These are phyloP conservation scores for Hypoxylon trugodes DNA, from an alignment of 495 filamentous ascomycete species.

Conservation along the genomic window DNA sequence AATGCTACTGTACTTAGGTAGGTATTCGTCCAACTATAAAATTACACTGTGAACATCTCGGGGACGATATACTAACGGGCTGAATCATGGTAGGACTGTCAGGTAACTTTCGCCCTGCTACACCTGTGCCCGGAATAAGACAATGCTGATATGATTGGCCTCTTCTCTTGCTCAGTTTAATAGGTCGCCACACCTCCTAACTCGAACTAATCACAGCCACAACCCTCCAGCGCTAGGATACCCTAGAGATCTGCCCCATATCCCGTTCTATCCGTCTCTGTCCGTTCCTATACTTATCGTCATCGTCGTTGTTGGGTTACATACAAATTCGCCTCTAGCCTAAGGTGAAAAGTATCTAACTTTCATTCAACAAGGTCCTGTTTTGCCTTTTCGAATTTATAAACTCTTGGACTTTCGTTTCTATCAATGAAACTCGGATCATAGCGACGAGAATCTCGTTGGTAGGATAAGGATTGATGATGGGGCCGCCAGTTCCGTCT, in stretches of 20 bases:
- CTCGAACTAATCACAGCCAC: slow-evolving; percentile 20
- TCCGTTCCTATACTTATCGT: slow-evolving; percentile 9
- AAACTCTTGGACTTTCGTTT: background rate
- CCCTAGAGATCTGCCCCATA: background rate
- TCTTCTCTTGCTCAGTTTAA: slow-evolving; percentile 6
- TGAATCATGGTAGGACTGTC: slow-evolving; percentile 4
- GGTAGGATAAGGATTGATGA: background rate
- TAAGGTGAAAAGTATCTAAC: slow-evolving; percentile 3
- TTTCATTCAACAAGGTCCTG: background rate
- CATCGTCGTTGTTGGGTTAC: slow-evolving; percentile 4
- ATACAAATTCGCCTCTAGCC: slow-evolving; percentile 11
- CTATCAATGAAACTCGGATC: background rate
- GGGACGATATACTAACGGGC: background rate
- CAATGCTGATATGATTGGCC: slow-evolving; percentile 19
- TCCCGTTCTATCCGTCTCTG: slow-evolving; percentile 4
- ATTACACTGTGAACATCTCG: slow-evolving; percentile 1
- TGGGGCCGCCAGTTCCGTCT: slow-evolving; percentile 7
- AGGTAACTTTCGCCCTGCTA: background rate
- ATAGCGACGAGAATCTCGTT: background rate
- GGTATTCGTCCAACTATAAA: slow-evolving; percentile 1
- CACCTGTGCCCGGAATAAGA: background rate
- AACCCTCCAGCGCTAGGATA: background rate
- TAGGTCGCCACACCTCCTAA: slow-evolving; percentile 31
- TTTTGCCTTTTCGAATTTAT: background rate
- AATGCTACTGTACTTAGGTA: slow-evolving; percentile 22